These are phyloP conservation scores for Quercus suber DNA, from an alignment of 306 rosid genomes.

Conservation along the genomic window DNA sequence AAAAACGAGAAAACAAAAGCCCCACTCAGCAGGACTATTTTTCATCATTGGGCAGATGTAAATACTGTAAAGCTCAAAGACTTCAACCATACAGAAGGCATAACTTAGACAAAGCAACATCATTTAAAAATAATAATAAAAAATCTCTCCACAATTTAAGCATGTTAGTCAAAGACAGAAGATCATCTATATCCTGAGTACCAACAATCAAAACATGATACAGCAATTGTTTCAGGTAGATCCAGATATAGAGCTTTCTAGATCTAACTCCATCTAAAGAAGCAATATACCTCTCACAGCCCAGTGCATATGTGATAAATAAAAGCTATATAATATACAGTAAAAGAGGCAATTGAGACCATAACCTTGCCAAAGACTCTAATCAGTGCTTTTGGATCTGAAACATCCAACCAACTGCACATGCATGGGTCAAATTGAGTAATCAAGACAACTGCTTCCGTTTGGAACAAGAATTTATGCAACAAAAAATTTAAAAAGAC, in stretches of 20 bases:
- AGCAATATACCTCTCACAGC: not conserved
- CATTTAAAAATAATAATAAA: not conserved
- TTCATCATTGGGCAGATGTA: not conserved
- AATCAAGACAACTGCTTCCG: not conserved
- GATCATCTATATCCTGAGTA: not conserved
- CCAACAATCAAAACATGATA: not conserved
- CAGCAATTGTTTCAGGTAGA: not conserved
- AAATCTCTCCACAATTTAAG: not conserved
- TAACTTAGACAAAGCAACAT: not conserved
- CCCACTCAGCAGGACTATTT: not conserved
- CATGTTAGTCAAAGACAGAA: not conserved
- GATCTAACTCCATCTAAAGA: not conserved
- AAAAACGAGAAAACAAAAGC: not conserved
- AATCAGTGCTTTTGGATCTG: not conserved
- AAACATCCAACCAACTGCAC: not conserved
- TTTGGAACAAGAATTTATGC: not conserved
- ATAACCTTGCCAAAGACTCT: not conserved
- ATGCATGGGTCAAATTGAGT: not conserved
- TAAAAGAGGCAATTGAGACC: not conserved
- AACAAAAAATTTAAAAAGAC: not conserved
- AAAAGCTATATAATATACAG: not conserved
- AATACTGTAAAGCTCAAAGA: not conserved
- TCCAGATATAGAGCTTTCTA: not conserved
- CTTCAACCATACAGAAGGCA: not conserved
- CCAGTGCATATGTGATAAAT: not conserved